phyloP scores from a whole-genome alignment of 176 grass and related monocot genomes.

The Canna indica region DNA sequence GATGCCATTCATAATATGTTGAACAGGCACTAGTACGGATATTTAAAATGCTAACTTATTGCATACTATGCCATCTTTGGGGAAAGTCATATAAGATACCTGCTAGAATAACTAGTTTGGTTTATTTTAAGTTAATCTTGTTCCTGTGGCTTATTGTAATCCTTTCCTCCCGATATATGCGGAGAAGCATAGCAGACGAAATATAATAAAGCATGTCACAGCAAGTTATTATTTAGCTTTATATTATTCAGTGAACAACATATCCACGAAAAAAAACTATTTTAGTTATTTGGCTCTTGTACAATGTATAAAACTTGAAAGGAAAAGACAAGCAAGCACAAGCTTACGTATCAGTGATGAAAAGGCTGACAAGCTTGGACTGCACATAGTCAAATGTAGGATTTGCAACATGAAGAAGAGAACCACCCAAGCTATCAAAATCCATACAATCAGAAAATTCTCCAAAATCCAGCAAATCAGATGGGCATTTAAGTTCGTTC shows the following conservation, averaged over 20 bases:
- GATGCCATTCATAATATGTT: too few relatives aligned
- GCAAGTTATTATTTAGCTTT: not conserved
- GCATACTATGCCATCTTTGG: too few relatives aligned
- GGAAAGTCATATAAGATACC: not conserved
- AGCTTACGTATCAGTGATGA: constrained; percentile 89
- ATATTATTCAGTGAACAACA: not conserved
- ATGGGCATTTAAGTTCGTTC: constrained; percentile 84
- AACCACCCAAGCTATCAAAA: constrained; percentile 51
- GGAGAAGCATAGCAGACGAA: too few relatives aligned
- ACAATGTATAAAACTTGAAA: not conserved
- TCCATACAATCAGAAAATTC: constrained; percentile 97
- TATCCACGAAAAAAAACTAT: not conserved
- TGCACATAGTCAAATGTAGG: constrained; percentile 93
- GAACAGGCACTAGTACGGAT: too few relatives aligned
- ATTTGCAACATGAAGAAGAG: constrained; percentile 77
- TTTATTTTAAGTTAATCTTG: too few relatives aligned
- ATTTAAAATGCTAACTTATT: not conserved
- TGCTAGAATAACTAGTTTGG: too few relatives aligned
- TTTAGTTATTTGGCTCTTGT: not conserved
- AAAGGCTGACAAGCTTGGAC: constrained; percentile 89
- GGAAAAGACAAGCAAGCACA: constrained; percentile 7
- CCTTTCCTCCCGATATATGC: too few relatives aligned
- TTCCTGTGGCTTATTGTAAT: too few relatives aligned
- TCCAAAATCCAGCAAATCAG: constrained; percentile 89
- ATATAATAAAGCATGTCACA: not conserved